phyloP scores from a whole-genome alignment of 2,329 filamentous ascomycete species.

The Penicillium hesseltinei region DNA sequence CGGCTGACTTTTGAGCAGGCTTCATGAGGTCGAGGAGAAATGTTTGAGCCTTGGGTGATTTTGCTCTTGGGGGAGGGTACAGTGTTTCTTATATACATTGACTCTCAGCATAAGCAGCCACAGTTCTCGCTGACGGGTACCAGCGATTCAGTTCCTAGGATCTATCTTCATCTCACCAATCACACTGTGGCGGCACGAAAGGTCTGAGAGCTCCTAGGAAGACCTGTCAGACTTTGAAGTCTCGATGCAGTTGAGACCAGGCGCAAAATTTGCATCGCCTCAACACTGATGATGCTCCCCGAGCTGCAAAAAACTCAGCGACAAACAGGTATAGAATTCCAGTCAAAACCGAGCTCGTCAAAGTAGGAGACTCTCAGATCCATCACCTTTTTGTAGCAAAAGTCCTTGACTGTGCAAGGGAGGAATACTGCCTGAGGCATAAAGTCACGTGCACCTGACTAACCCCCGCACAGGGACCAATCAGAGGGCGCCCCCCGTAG shows the following conservation, averaged over 20 bases:
- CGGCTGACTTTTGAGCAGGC: no score
- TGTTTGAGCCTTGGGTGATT: no score
- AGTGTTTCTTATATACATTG: no score
- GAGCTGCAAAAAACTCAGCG: neutral
- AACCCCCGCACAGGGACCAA: slow-evolving; percentile 14
- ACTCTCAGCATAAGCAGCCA: no score
- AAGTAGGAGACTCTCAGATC: neutral
- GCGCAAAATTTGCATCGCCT: neutral
- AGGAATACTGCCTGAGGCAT: slow-evolving; percentile 9
- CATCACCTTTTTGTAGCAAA: neutral
- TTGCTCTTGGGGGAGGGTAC: no score
- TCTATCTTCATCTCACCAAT: no score
- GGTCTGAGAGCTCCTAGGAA: no score
- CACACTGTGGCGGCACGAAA: no score
- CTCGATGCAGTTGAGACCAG: neutral
- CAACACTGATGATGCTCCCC: neutral
- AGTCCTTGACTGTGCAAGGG: slow-evolving; percentile 1
- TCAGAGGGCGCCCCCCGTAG: slow-evolving; percentile 17
- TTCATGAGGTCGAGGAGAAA: no score
- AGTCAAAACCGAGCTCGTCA: neutral
- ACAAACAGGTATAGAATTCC: neutral
- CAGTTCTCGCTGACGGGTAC: no score
- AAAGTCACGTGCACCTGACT: slow-evolving; percentile 16
- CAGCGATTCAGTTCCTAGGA: no score
- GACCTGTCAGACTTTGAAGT: neutral